Evolutionary conservation across 2,329 filamentous ascomycete genomes (phyloP).

Genomic region (Botrytis fabae): DNA sequence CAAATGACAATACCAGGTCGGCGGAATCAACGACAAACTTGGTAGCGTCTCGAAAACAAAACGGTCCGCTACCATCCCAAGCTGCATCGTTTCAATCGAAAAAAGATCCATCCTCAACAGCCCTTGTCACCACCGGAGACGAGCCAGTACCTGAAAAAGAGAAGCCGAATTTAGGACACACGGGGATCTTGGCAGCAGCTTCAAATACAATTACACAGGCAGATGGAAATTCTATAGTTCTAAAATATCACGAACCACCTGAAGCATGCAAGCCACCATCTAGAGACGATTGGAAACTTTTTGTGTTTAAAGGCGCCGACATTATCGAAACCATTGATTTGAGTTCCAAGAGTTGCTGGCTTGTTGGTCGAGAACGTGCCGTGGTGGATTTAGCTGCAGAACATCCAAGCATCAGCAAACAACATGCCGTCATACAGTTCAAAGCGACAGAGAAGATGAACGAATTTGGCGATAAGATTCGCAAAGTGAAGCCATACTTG

Average conservation of each 20-base stretch:
- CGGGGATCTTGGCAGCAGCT: conserved; percentile 81
- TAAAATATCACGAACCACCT: conserved; percentile 95
- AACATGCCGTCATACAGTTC: conserved; percentile 95
- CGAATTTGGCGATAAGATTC: conserved; percentile 81
- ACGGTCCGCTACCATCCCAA: conserved; percentile 60
- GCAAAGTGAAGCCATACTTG: conserved; percentile 80
- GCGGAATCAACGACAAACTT: neutral
- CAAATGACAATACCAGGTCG: neutral
- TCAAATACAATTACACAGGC: conserved; percentile 75
- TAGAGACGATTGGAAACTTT: conserved; percentile 82
- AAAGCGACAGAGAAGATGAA: conserved; percentile 79
- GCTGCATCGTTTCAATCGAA: conserved; percentile 59
- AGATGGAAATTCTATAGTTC: conserved; percentile 71
- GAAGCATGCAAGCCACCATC: conserved; percentile 86
- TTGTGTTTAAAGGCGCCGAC: conserved; percentile 84
- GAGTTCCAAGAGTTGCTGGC: conserved; percentile 78
- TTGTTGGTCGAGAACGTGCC: conserved; percentile 76
- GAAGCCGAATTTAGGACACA: conserved; percentile 81
- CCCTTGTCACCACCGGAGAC: conserved; percentile 38
- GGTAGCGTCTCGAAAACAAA: conserved; percentile 33
- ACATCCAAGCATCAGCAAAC: conserved; percentile 90
- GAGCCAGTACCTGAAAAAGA: conserved; percentile 66
- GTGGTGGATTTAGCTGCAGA: conserved; percentile 84
- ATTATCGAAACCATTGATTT: conserved; percentile 81
- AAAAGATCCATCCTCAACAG: conserved; percentile 43